phyloP scores from a whole-genome alignment of 352 stramenopile genomes.

The Globisporangium iwayamae region DNA sequence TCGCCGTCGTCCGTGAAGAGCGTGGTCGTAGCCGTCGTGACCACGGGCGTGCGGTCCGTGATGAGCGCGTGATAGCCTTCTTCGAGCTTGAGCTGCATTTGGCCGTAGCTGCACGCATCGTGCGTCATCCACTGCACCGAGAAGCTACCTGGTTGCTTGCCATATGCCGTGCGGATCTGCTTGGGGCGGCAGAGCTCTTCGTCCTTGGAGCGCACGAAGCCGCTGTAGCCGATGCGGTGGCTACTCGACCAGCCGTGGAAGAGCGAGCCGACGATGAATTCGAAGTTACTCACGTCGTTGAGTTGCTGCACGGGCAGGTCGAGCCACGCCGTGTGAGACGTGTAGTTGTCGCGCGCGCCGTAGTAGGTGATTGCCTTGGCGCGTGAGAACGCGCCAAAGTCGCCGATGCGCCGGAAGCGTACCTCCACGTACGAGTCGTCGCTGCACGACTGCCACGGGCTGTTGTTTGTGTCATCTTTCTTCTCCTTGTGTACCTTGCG shows the following conservation, averaged over 20 bases:
- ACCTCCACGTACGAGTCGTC: conserved; percentile 61
- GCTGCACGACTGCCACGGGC: conserved; percentile 67
- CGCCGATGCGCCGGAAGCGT: conserved; percentile 42
- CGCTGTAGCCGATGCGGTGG: conserved; percentile 54
- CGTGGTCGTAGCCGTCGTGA: conserved; percentile 42
- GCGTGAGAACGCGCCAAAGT: conserved; percentile 30
- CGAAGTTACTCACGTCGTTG: conserved; percentile 25
- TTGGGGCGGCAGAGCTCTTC: conserved; percentile 63
- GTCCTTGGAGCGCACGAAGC: conserved; percentile 33
- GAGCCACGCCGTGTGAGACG: conserved; percentile 64
- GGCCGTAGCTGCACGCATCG: conserved; percentile 40
- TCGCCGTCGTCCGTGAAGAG: conserved; percentile 65
- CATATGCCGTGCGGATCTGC: conserved; percentile 81
- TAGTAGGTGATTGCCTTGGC: conserved; percentile 57
- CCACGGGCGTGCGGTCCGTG: conserved; percentile 34
- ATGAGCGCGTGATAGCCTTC: conserved; percentile 55
- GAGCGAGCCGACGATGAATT: conserved; percentile 74
- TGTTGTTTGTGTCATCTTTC: conserved; percentile 19
- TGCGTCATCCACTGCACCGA: conserved; percentile 80
- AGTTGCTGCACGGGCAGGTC: conserved; percentile 22
- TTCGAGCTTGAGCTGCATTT: conserved; percentile 50
- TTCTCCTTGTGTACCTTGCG: conserved; percentile 45
- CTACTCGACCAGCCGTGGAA: conserved; percentile 78
- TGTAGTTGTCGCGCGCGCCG: conserved; percentile 48
- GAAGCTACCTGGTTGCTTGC: conserved; percentile 48